A percentile compares a stretch with the other conserved stretches of the same genome.
Conservation (phyloP, 1,139 yeast genomes). For the Wickerhamomyces sp. region DNA sequence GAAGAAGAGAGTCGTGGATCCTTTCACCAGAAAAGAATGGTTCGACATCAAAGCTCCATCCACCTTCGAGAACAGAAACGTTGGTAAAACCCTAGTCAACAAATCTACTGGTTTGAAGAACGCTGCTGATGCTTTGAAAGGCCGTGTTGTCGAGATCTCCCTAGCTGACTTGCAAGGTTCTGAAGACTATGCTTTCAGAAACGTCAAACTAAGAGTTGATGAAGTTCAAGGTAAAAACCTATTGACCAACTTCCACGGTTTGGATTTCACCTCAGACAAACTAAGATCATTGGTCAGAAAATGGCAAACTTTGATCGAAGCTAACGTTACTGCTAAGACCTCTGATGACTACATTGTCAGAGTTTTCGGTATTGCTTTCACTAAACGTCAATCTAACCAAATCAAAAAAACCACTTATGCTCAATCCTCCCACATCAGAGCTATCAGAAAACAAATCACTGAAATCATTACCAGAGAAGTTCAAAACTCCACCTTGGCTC, state of each 20-base stretch:
- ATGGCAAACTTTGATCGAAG: slow-evolving; percentile 91
- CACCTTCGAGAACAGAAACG: slow-evolving; percentile 89
- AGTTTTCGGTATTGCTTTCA: slow-evolving; percentile 87
- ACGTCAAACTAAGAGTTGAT: slow-evolving; percentile 84
- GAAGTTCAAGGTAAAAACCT: slow-evolving; percentile 92
- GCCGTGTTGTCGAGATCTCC: slow-evolving; percentile 83
- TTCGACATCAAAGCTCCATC: slow-evolving; percentile 93
- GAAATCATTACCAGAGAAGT: slow-evolving; percentile 87
- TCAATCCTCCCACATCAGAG: slow-evolving; percentile 85
- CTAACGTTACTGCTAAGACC: slow-evolving; percentile 88
- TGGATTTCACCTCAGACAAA: slow-evolving; percentile 89
- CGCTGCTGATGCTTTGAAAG: slow-evolving; percentile 89
- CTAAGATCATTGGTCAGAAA: slow-evolving; percentile 87
- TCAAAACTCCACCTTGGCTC: slow-evolving; percentile 77
- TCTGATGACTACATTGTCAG: slow-evolving; percentile 87
- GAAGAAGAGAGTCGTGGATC: slow-evolving; percentile 95
- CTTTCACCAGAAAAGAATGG: slow-evolving; percentile 95
- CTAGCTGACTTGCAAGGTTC: slow-evolving; percentile 89
- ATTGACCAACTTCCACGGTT: slow-evolving; percentile 93
- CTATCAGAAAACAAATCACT: slow-evolving; percentile 76
- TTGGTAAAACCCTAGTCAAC: slow-evolving; percentile 93
- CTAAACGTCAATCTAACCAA: slow-evolving; percentile 87
- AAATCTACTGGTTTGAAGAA: slow-evolving; percentile 89
- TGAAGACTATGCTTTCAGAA: slow-evolving; percentile 90
- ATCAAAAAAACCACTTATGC: slow-evolving; percentile 89